Base-by-base conservation (phyloP, 2,329 filamentous ascomycete species). In the Colletotrichum noveboracense region DNA sequence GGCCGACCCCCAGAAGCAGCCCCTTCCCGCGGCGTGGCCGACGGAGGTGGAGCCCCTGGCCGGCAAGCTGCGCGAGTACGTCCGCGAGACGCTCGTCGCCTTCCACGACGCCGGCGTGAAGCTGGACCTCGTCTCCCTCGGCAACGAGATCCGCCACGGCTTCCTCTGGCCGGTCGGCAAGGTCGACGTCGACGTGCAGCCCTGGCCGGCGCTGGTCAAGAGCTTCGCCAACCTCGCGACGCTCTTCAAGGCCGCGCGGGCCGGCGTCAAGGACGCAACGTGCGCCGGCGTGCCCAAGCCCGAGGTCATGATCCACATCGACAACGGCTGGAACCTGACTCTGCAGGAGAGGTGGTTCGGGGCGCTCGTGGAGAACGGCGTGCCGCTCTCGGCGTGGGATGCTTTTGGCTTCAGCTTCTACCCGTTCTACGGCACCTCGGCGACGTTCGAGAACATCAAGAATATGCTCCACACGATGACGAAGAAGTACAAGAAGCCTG, bases 21-120 rank as follows among this genome's bases (percentile, higher is more conserved):
- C 75, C 24, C 78, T 79, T 24, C 84, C 84, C 1, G 79, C 78
- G 18, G 82, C 80, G 7, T 85, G 84, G 84, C 82, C 83, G 6
- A 82, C 77, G 7, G 79, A 79, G 21, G 75, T 85, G 43, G 66
- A 78, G 21, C 77, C 80, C 24, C 80, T 84, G n/a, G 77, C 80
- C 10, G 69, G 70, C 1, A 82, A 79, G 7, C 80, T 85, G 3
- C 81, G 82, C 30, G 52, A 78, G 10, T 85, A 85, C 77, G 84
- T 85, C 74, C 77, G 79, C 16, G 78, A 78, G 52, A 84, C 82
- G 9, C 78, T 88, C 71, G 76, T 85, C 64, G 81, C 84, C 2
- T 88, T 87, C 79, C 79, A 83, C 52, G 77, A 79, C 13, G 83
- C 83, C 60, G 80, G 82, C 10, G 84, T 88, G 55, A 77, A 82